Base-by-base conservation (phyloP, 768 basidiomycete species). In the Boletus subcaerulescens region DNA sequence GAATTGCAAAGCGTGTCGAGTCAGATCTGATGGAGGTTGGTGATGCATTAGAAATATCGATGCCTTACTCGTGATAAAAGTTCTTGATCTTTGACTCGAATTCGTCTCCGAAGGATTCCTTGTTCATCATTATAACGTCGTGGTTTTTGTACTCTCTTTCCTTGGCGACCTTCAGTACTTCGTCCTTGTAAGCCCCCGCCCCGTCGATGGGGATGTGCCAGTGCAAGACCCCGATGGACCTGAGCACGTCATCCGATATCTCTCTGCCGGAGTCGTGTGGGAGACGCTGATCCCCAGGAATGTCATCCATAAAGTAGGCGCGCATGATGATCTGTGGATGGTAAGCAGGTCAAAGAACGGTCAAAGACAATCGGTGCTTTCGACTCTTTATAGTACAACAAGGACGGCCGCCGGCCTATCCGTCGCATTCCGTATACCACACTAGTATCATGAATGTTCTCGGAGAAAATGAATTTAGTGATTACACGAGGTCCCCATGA, bases 1-100 rank as follows among this genome's bases (percentile, higher is more conserved):
- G 9, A n/a, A 11, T 33, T 12, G 15, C 11, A 17, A n/a, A 6
- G n/a, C 11, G 33, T 14, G 26, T 53, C 20, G 48, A 31, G 50
- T 44, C 7, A 38, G 26, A 35, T 36, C 33, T 6, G 10, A 33
- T 4, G 22, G 5, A 18, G 13, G 9, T 13, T 13, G 17, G 47
- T 9, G 29, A 14, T 32, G 13, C 13, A 14, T n/a, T 26, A 12
- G 14, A 20, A 26, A 49, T 18, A 20, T 26, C 6, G 24, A 29
- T 18, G 33, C 24, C 35, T 57, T 66, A 90, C 88, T 93, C 91
- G 57, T 87, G 77, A 65, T 90, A 94, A 73, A 94, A 93, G 2
- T 68, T 77, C 70, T 88, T 87, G 69, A 93, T 82, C 73, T 87
- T 93, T 22, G 77, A 71, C 64, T 94, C 93, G 71, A 91, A 95